Conservation (phyloP, 345 rosid species). For the Angophora floribunda region DNA sequence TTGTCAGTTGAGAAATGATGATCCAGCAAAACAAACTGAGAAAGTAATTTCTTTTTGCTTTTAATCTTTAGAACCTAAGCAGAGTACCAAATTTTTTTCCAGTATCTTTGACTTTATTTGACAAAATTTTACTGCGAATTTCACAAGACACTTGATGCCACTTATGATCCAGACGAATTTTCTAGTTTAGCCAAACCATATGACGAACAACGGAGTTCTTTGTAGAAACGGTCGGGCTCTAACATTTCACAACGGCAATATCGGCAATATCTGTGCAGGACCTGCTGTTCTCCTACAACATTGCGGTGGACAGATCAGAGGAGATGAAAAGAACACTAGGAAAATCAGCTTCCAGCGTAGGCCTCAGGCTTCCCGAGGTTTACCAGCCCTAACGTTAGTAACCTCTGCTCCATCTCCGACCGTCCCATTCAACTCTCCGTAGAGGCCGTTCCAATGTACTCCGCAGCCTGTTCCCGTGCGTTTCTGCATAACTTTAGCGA, state of each 20-base stretch:
- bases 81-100: neutral
- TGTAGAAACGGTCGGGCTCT: neutral
- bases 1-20: neutral
- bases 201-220: neutral
- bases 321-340: slow-evolving; percentile 68
- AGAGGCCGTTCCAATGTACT: neutral
- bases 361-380: slow-evolving; percentile 81
- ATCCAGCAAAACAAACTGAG: neutral
- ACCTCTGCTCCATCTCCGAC: neutral
- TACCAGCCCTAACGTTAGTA: slow-evolving; percentile 43
- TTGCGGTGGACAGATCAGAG: slow-evolving; percentile 76
- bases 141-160: neutral
- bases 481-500: neutral
- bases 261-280: slow-evolving; percentile 40
- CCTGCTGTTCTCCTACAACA: slow-evolving; percentile 75
- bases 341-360: slow-evolving; percentile 91
- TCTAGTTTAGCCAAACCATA: neutral
- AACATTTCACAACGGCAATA: neutral
- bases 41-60: neutral
- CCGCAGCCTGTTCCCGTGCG: neutral
- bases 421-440: neutral
- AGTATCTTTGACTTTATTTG: neutral
- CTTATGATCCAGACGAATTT: neutral
- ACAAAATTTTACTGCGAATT: neutral
- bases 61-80: neutral